Evolutionary conservation across 768 basidiomycete species (phyloP).

Genomic region (Russula sp.): DNA sequence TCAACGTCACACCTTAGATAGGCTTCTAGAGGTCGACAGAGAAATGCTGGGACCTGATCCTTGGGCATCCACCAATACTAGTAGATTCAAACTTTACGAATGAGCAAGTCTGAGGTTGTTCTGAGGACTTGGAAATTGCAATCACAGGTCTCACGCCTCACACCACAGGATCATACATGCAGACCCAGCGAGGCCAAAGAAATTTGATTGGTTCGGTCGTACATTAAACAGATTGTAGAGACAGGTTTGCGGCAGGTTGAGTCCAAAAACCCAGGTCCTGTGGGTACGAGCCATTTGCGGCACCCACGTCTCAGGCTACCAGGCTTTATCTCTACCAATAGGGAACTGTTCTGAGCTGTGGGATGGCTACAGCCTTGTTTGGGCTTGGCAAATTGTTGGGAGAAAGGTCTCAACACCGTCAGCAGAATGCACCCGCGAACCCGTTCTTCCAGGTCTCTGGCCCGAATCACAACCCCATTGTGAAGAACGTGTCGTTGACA

Average conservation of each 20-base stretch:
- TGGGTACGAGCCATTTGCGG: neutral
- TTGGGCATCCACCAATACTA: too few relatives aligned
- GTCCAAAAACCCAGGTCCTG: neutral
- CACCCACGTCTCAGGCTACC: slow-evolving; percentile 22
- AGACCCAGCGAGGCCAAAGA: neutral
- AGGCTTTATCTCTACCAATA: slow-evolving; percentile 13
- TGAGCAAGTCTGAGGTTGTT: too few relatives aligned
- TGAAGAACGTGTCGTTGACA: slow-evolving; percentile 18
- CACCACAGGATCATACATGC: neutral
- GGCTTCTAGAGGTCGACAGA: too few relatives aligned
- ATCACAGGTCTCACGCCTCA: too few relatives aligned
- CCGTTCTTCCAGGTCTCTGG: slow-evolving; percentile 22
- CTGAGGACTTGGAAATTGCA: too few relatives aligned
- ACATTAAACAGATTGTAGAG: neutral
- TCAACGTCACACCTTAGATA: too few relatives aligned
- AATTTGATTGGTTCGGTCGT: neutral
- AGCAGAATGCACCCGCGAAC: neutral
- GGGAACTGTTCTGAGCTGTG: neutral
- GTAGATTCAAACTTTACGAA: too few relatives aligned
- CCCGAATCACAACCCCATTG: slow-evolving; percentile 17
- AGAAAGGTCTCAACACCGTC: neutral
- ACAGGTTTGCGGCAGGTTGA: neutral
- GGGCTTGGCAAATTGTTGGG: neutral
- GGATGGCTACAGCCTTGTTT: neutral
- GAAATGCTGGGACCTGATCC: too few relatives aligned